These are phyloP conservation scores for Kwoniella sp. DNA, from an alignment of 768 basidiomycete species.

Conservation along the genomic window DNA sequence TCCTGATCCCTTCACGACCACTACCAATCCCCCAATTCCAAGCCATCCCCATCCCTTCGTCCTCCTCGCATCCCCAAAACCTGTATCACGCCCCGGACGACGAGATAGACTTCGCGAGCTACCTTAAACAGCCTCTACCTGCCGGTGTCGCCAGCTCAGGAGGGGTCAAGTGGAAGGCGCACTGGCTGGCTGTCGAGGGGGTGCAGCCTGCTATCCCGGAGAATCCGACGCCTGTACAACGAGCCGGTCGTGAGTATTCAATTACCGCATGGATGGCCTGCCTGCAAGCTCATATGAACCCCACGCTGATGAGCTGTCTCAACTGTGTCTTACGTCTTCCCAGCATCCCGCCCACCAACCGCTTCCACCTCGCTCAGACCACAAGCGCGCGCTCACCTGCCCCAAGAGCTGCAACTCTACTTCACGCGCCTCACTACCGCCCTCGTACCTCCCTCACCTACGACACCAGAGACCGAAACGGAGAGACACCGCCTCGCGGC, in stretches of 20 bases:
- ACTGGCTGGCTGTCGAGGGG: conserved; percentile 98
- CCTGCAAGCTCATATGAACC: too few relatives aligned
- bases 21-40: conserved; percentile 58
- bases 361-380: conserved; percentile 60
- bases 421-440: conserved; percentile 87
- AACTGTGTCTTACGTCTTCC: neutral
- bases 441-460: conserved; percentile 63
- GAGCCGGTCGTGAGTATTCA: conserved; percentile 44
- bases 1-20: conserved; percentile 78
- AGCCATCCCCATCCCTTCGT: conserved; percentile 55
- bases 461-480: conserved; percentile 61
- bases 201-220: conserved; percentile 95
- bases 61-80: conserved; percentile 34
- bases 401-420: conserved; percentile 90
- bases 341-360: conserved; percentile 30
- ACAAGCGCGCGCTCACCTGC: conserved; percentile 87
- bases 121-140: conserved; percentile 64
- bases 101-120: conserved; percentile 93
- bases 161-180: conserved; percentile 63
- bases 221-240: conserved; percentile 66
- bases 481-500: conserved; percentile 77
- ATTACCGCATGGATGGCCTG: neutral
- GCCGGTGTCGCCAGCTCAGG: conserved; percentile 42
- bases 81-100: conserved; percentile 94
- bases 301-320: neutral